Percentiles rank a stretch among this genome's conserved stretches.
phyloP scores from a whole-genome alignment of 2,329 filamentous ascomycete genomes.

The Fusarium sublunatum region DNA sequence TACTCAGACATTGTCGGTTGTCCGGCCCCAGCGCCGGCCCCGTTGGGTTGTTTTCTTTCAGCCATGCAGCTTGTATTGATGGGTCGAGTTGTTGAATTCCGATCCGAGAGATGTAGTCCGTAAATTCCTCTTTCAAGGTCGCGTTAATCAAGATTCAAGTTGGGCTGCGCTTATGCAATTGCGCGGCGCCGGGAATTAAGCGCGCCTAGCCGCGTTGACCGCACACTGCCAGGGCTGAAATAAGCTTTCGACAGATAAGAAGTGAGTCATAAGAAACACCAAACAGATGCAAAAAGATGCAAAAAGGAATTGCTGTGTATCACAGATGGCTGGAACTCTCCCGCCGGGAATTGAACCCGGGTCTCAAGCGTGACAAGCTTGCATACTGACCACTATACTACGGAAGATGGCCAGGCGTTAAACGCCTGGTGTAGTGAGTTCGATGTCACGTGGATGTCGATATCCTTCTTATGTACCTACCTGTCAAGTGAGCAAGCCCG shows the following conservation, averaged over 20 bases:
- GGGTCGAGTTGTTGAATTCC: not conserved
- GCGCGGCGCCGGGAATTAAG: constrained; percentile 21
- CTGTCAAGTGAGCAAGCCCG: too few relatives aligned
- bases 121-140: constrained; percentile 7
- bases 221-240: not conserved
- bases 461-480: not conserved
- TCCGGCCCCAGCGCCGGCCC: constrained; percentile 42
- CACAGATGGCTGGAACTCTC: constrained; percentile 26
- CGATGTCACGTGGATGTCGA: not conserved
- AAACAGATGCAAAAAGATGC: not conserved
- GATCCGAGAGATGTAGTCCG: not conserved
- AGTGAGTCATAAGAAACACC: not conserved
- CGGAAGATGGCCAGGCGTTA: constrained; percentile 10
- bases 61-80: constrained; percentile 46
- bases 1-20: constrained; percentile 59
- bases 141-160: constrained; percentile 15
- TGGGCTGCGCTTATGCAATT: constrained; percentile 12
- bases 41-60: constrained; percentile 47
- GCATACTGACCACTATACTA: constrained; percentile 35
- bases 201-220: constrained; percentile 14
- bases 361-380: constrained; percentile 34
- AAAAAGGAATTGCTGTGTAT: constrained; percentile 12
- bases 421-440: constrained; percentile 20
- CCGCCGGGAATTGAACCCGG: constrained; percentile 32
- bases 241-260: not conserved